Evolutionary conservation across 2,329 filamentous ascomycete species (phyloP), one percentile per base, ranked within the genome.

Genomic region (Aspergillus felis): DNA sequence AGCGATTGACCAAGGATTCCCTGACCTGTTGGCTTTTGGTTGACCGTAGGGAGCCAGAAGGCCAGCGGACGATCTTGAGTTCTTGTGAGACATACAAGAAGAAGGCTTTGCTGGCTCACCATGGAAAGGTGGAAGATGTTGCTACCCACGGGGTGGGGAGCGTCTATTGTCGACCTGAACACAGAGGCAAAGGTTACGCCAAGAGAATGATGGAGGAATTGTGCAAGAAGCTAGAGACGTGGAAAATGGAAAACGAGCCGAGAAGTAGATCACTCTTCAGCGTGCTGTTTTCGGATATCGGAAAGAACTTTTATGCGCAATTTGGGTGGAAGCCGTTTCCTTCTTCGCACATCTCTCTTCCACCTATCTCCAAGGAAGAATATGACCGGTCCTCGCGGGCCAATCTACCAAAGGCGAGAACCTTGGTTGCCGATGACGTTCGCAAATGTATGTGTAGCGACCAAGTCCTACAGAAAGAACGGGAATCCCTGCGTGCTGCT

Each of bases 221-320:
- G 38, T 85, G 82, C 14, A 74, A 77, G 52, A 77, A 74, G 54
- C 67, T 87, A 46, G 77, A 79, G 60, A 81, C 75, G 2, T 82
- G 82, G 75, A 81, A 85, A 63, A 74, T 76, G 57, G 78, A 78
- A 29, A 68, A 74, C 41, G 71, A 75, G 53, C 60, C 63, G 49
- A 68, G 70, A 22, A 69, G 71, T 63, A 72, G 69, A 69, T 80
- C 71, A 61, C 74, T 84, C 14, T 94, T 93, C 73, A 92, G 90
- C 0, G 83, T 95, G 7, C 80, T 97, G 8, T 96, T 87, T 74
- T 96, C 91, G 8, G 91, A 95, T 67, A 92, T 95, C 62, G 91
- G 92, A 22, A 89, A 91, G 78, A 78, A 79, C 42, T 97, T 92
- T 74, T 97, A 97, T 75, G 84, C 88, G 3, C 81, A 79, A 32